These are phyloP conservation scores for Citrus glauca DNA, from an alignment of 345 rosid genomes.

Conservation along the genomic window DNA sequence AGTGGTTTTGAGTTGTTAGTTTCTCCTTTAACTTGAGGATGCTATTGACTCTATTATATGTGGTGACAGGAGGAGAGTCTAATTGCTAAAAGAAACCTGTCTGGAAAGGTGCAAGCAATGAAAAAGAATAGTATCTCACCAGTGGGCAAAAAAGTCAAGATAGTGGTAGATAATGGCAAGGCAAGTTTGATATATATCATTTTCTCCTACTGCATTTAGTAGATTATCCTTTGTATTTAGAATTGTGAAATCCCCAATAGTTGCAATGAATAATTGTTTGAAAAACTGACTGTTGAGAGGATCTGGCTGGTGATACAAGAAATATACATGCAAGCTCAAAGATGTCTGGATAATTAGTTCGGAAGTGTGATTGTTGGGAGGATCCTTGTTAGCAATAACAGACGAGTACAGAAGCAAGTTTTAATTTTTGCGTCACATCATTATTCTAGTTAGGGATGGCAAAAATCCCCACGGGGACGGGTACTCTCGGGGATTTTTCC, in stretches of 20 bases:
- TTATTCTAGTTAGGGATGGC: neutral
- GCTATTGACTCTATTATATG: slow-evolving; percentile 4
- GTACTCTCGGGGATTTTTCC: no score
- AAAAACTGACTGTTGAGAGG: neutral
- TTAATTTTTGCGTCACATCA: neutral
- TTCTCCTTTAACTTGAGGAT: neutral
- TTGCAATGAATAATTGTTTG: neutral
- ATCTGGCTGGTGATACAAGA: neutral
- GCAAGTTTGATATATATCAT: slow-evolving; percentile 29
- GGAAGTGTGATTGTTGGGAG: neutral
- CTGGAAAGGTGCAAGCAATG: slow-evolving; percentile 51
- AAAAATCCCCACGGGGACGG: no score
- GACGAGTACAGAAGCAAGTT: neutral
- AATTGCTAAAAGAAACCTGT: slow-evolving; percentile 35
- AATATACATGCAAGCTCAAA: neutral
- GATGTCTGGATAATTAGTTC: neutral
- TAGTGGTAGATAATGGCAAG: slow-evolving; percentile 73
- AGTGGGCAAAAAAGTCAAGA: slow-evolving; percentile 59
- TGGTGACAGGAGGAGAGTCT: slow-evolving; percentile 59
- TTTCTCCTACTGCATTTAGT: slow-evolving; percentile 6
- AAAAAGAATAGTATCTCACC: slow-evolving; percentile 37
- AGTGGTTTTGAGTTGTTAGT: slow-evolving; percentile 7
- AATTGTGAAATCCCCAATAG: neutral
- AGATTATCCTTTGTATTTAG: neutral
- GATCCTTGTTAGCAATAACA: neutral